Percentiles rank a stretch among this genome's conserved stretches.
Evolutionary conservation across 83 land plant species (phyloP).

Genomic region (Picea abies): DNA sequence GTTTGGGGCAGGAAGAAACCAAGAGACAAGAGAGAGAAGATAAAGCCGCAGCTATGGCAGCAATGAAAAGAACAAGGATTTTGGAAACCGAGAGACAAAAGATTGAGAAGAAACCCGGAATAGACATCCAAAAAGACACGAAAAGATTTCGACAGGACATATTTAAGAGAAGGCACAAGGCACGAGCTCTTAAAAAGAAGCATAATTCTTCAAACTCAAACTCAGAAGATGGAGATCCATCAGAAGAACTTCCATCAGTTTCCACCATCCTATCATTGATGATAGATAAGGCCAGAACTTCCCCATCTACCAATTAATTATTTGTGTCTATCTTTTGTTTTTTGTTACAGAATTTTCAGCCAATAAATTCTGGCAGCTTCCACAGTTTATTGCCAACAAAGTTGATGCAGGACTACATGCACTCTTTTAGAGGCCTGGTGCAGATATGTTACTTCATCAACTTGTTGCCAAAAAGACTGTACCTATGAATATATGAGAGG

Average conservation of each 20-base stretch:
- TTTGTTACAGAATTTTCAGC: not conserved
- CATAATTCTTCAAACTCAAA: not conserved
- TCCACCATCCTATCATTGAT: slow-evolving; percentile 14
- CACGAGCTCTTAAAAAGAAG: slow-evolving; percentile 24
- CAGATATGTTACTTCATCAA: too few species aligned
- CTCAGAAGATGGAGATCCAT: not conserved
- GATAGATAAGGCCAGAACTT: slow-evolving; percentile 1
- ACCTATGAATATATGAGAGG: too few species aligned
- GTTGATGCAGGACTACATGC: too few species aligned
- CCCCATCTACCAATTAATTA: slow-evolving; percentile 1
- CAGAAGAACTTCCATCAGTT: slow-evolving; percentile 4
- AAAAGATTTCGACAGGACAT: slow-evolving; percentile 55
- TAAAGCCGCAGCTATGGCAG: slow-evolving; percentile 33
- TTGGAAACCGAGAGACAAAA: slow-evolving; percentile 37
- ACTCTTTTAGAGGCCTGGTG: too few species aligned
- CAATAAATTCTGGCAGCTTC: too few species aligned
- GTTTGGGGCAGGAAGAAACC: slow-evolving; percentile 31
- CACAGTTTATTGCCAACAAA: too few species aligned
- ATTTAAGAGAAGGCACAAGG: slow-evolving; percentile 43
- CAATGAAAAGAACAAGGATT: slow-evolving; percentile 42
- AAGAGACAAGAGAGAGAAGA: slow-evolving; percentile 25
- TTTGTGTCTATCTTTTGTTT: not conserved
- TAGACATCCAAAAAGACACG: slow-evolving; percentile 41
- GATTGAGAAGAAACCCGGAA: slow-evolving; percentile 38
- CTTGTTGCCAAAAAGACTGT: too few species aligned